phyloP scores from a whole-genome alignment of 108 stramenopile species.

The Cylindrotheca fusiformis region DNA sequence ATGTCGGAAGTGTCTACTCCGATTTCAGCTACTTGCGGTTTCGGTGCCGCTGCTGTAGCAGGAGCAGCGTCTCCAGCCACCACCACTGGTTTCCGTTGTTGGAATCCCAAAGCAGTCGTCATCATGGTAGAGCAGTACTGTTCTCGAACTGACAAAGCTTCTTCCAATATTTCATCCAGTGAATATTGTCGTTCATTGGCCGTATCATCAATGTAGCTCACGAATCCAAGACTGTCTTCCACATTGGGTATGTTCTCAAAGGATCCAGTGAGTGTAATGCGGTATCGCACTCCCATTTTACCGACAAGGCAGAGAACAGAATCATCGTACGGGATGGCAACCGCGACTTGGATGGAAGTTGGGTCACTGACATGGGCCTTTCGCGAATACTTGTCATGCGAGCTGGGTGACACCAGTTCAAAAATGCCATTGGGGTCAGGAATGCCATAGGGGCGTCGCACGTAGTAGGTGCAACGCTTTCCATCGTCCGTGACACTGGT shows the following conservation, averaged over 20 bases:
- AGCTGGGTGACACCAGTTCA: conserved; percentile 8
- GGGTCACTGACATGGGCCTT: conserved; percentile 44
- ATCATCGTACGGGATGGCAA: conserved; percentile 52
- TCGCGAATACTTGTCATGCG: conserved; percentile 32
- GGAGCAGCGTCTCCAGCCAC: neutral
- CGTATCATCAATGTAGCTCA: conserved; percentile 71
- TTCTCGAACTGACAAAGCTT: conserved; percentile 68
- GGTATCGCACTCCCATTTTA: conserved; percentile 39
- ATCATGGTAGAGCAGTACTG: conserved; percentile 64
- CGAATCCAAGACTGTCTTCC: conserved; percentile 58
- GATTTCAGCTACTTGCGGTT: conserved; percentile 13
- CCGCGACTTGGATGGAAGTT: conserved; percentile 50
- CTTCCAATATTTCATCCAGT: conserved; percentile 70
- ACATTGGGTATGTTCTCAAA: conserved; percentile 45
- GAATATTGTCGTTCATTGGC: conserved; percentile 75
- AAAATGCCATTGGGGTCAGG: conserved; percentile 24
- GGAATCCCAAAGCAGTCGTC: conserved; percentile 56
- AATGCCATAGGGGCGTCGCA: conserved; percentile 55
- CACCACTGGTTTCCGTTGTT: conserved; percentile 15
- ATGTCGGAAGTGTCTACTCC: conserved; percentile 22
- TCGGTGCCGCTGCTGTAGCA: conserved; percentile 1
- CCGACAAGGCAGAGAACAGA: conserved; percentile 44
- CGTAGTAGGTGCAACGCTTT: conserved; percentile 46
- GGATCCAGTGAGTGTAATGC: neutral
- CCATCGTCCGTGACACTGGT: conserved; percentile 13